Percentiles rank a stretch among this genome's conserved stretches.
Conservation (phyloP, 2,329 filamentous ascomycete genomes). For the Sclerotinia nivalis region DNA sequence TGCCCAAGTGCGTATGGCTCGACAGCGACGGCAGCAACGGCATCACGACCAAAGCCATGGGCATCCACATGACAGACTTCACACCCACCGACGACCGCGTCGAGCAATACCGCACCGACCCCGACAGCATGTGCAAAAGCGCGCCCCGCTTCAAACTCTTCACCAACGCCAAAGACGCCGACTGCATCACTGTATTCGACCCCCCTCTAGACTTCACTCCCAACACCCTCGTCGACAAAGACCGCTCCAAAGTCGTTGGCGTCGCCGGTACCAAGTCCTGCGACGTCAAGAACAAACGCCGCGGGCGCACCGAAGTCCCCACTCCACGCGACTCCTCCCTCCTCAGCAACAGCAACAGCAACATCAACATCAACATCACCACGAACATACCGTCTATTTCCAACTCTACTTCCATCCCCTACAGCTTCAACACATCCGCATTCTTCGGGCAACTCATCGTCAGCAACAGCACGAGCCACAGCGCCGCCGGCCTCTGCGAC, state of each 20-base stretch:
- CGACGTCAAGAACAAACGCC: not conserved
- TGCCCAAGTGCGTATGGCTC: not conserved
- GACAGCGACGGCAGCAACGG: not conserved
- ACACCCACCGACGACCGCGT: not conserved
- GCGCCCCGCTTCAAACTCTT: not conserved
- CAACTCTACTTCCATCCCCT: not conserved
- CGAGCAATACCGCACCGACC: not conserved
- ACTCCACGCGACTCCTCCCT: too few species aligned
- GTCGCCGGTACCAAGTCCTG: not conserved
- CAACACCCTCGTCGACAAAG: not conserved
- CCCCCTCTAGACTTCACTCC: not conserved
- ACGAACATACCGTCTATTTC: not conserved
- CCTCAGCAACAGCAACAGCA: too few species aligned
- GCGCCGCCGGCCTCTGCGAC: not conserved
- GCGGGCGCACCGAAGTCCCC: too few species aligned
- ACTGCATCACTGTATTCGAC: not conserved
- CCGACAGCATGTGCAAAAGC: not conserved
- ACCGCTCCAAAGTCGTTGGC: not conserved
- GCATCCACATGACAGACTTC: conserved; percentile 8
- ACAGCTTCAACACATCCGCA: too few species aligned
- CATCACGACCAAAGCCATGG: not conserved
- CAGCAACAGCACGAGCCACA: not conserved
- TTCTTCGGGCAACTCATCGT: not conserved
- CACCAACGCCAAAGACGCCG: not conserved
- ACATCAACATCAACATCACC: not conserved